phyloP scores from a whole-genome alignment of 2,329 filamentous ascomycete genomes.

The Fusarium sp. region DNA sequence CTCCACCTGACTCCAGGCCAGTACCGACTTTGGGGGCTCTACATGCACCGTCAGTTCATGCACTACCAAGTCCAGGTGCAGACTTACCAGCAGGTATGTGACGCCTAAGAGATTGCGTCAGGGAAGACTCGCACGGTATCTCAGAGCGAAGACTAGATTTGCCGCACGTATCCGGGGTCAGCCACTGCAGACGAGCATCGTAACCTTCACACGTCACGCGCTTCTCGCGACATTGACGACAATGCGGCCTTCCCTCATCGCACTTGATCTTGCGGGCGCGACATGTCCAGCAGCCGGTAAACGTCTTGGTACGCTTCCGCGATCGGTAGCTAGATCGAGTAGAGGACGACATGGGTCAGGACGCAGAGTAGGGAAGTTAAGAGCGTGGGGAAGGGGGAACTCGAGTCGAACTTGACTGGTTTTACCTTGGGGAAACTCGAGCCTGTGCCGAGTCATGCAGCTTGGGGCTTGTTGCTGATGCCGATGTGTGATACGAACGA shows the following conservation, averaged over 20 bases:
- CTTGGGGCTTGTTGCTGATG: neutral
- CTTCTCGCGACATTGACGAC: conserved; percentile 48
- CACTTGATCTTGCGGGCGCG: conserved; percentile 53
- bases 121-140: neutral
- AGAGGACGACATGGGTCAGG: conserved; percentile 14
- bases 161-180: neutral
- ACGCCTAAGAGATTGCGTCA: neutral
- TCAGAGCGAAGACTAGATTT: neutral
- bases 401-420: neutral
- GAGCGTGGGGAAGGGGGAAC: neutral
- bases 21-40: conserved; percentile 14
- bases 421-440: neutral
- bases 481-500: neutral
- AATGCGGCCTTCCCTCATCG: conserved; percentile 51
- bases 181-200: conserved; percentile 46
- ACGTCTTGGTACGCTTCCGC: conserved; percentile 43
- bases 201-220: conserved; percentile 49
- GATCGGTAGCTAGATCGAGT: neutral
- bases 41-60: neutral
- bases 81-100: conserved; percentile 25
- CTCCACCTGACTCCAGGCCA: conserved; percentile 24
- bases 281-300: conserved; percentile 53
- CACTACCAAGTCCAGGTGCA: neutral
- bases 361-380: neutral
- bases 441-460: neutral